Percentiles rank a stretch among this genome's conserved stretches.
phyloP scores from a whole-genome alignment of 257 asterid species.

The Solanum gandarillasii region DNA sequence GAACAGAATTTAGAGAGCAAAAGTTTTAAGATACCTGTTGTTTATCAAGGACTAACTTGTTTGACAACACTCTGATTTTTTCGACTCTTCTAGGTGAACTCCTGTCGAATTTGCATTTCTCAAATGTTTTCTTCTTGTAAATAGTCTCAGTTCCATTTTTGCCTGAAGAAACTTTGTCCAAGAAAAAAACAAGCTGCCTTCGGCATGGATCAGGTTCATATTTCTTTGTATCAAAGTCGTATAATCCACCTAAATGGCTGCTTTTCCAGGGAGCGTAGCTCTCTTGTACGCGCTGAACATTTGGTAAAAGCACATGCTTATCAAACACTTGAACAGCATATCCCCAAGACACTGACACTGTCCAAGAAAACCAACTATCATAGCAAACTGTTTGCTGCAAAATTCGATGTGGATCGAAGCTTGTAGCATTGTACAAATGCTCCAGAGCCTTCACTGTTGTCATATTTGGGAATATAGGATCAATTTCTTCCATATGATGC shows the following conservation, averaged over 20 bases:
- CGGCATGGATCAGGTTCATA: conserved; percentile 42
- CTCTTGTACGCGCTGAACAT: conserved; percentile 41
- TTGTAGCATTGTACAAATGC: conserved; percentile 41
- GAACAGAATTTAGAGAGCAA: background rate
- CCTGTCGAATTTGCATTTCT: conserved; percentile 43
- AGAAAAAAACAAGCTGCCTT: conserved; percentile 45
- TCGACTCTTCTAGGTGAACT: conserved; percentile 52
- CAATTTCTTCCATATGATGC: conserved; percentile 43
- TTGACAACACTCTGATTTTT: conserved; percentile 48
- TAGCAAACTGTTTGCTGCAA: conserved; percentile 82
- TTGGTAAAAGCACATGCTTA: conserved; percentile 28
- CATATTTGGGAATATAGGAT: conserved; percentile 63
- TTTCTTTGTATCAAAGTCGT: conserved; percentile 20
- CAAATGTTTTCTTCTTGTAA: conserved; percentile 27
- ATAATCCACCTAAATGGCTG: conserved; percentile 9
- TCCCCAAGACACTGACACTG: conserved; percentile 81
- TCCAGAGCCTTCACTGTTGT: conserved; percentile 28
- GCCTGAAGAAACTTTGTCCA: conserved; percentile 18
- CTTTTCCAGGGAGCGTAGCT: conserved; percentile 46
- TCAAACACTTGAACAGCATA: conserved; percentile 62
- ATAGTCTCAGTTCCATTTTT: conserved; percentile 22
- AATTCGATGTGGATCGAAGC: conserved; percentile 46
- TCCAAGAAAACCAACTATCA: conserved; percentile 64
- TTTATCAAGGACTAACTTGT: conserved; percentile 34
- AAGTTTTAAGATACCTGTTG: conserved; percentile 33